Evolutionary conservation across 1,284 basidiomycete genomes (phyloP), one percentile per base, ranked within the genome.

Genomic region (Cryptococcus sp.): DNA sequence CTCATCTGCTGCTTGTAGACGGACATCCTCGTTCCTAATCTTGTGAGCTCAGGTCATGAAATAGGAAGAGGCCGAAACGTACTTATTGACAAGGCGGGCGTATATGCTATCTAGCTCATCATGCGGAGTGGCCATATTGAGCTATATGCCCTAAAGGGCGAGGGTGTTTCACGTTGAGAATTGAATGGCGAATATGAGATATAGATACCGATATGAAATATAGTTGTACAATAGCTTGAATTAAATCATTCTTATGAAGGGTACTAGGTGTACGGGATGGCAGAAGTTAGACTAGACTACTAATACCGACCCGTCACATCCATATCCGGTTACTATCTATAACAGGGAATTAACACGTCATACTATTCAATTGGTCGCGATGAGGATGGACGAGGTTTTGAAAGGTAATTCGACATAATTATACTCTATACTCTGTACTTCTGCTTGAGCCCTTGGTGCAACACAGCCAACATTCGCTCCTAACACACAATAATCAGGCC

Each of bases 101-200:
- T 70, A 73, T 60, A 73, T 73, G 61, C 54, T 62, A 49, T 70
- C 71, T 52, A 73, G 64, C 21, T 62, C 63, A 55, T 73, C 71
- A 40, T 69, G 66, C 57, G 64, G 66, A 28, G 63, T 59, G 1
- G 67, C 54, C 70, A 73, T 73, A 16, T 39, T 39, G 16, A 14
- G 36, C 36, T 7, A 16, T 39, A 5, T n/a, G 28, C 28, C 28
- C 28, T 28, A n/a, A n/a, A n/a, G n/a, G n/a, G n/a, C n/a, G n/a
- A n/a, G n/a, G n/a, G n/a, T n/a, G n/a, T n/a, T 28, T 11, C 11
- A 28, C 19, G 14, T 40, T 4, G 37, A 40, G 4, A 40, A 21
- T 5, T 40, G 37, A 21, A 40, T 40, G 37, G 21, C 37, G 37
- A n/a, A 18, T 21, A 18, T 40, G 14, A 7, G 37, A 21, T 5